Base-by-base conservation (phyloP, 2,329 filamentous ascomycete species). In the Botryotinia calthae region DNA sequence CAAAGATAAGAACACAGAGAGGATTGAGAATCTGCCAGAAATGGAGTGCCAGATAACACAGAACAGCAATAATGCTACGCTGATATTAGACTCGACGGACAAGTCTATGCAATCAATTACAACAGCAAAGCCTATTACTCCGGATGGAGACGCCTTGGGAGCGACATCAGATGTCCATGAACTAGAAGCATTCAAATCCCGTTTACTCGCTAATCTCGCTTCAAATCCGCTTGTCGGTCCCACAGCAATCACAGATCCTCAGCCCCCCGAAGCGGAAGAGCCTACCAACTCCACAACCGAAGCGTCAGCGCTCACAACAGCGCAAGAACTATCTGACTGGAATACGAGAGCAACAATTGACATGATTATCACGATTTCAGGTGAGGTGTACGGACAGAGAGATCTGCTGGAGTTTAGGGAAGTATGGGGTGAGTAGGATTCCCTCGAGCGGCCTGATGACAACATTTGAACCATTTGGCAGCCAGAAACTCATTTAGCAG, bases 331-430 rank as follows among this genome's bases (percentile, higher is more conserved):
- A 80, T 79, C 28, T 79, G 81, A 76, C 77, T 80, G 72, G 82
- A 86, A 73, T 81, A 83, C 73, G 75, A 84, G 74, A 77, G 91
- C 90, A n/a, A 94, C 94, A 58, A 85, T 98, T 48, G 95, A 97
- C 82, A 97, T 97, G 93, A 93, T 98, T 70, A 85, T 98, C 77
- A 96, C 93, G 0, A 87, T 98, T 51, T 91, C 92, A 65, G 95
- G 94, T 78, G 94, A 97, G 82, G 89, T 93, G 76, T 98, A 95
- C 82, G 94, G 95, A 1, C 95, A 98, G 82, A 87, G 91, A 76
- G 95, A 98, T 82, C 82, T 98, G 75, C 86, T 98, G 66, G 89
- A 92, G 78, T 92, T 91, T 75, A 88, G 94, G 73, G 88, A 91
- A 73, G 73, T 82, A 28, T 89, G 87, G 86, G 75, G 73, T 62